Percentiles rank a stretch among this genome's conserved stretches.
These are phyloP conservation scores for Xylaria cubensis DNA, from an alignment of 495 filamentous ascomycete genomes.

Conservation along the genomic window DNA sequence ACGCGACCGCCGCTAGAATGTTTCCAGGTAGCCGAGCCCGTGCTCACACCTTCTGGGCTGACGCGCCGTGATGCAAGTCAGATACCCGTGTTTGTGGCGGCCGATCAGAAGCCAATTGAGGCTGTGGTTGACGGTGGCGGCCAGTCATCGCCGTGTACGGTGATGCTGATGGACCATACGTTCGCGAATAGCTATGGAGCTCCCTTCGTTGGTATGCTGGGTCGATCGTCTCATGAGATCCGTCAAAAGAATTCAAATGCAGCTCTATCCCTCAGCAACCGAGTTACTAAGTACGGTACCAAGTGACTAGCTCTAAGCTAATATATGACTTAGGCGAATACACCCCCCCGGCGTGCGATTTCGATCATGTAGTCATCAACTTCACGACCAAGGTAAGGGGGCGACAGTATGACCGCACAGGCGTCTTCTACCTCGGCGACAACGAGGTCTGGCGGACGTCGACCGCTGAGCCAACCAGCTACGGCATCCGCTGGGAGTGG, in stretches of 20 bases:
- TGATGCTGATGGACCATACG: conserved; percentile 69
- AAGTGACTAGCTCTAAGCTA: background rate
- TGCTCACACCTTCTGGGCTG: conserved; percentile 55
- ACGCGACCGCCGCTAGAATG: conserved; percentile 53
- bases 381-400: conserved; percentile 79
- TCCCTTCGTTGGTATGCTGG: conserved; percentile 74
- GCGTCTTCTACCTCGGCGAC: conserved; percentile 82
- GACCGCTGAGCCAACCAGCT: conserved; percentile 80
- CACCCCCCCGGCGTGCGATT: conserved; percentile 74
- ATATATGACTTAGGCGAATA: conserved; percentile 64
- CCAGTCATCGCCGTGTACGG: conserved; percentile 8
- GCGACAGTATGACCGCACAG: conserved; percentile 82
- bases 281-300: background rate
- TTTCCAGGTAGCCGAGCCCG: conserved; percentile 74
- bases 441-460: conserved; percentile 87
- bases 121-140: conserved; percentile 42
- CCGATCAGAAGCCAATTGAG: conserved; percentile 25
- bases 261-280: background rate
- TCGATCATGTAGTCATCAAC: conserved; percentile 84
- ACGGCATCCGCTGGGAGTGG: conserved; percentile 78
- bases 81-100: conserved; percentile 28
- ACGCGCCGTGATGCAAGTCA: conserved; percentile 46
- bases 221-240: background rate
- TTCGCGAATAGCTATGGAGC: conserved; percentile 81
- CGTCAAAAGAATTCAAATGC: background rate